Base-by-base conservation (phyloP, 169 alveolate genomes). In the Besnoitia besnoiti region DNA sequence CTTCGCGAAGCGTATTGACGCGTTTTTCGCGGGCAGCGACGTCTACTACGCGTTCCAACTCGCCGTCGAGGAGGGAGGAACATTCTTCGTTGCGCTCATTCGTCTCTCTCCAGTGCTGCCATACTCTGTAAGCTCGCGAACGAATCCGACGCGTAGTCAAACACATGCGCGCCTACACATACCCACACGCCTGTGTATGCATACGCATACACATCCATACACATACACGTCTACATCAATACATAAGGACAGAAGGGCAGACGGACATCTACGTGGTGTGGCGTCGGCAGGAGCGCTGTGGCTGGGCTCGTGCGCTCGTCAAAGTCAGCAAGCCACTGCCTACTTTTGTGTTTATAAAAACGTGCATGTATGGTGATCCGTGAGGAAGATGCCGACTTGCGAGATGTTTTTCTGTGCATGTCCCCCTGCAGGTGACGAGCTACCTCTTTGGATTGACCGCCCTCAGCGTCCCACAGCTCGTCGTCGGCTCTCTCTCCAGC, bases 1-100 rank as follows among this genome's bases (percentile, higher is more conserved):
- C 47, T 77, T 30, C 40, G 2, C 87, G 33, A 42, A 7, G 21
- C 37, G 47, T 21, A 39, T 77, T 30, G 59, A 77, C 59, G 14
- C 12, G 7, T 55, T 77, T 3, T 77, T 76, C 67, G 5, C 55
- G 7, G 44, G 51, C 27, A 90, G 50, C 40, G 24, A 5, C 24
- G 0, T 77, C 30, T 90, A 76, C 46, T 39, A 49, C 1, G 93
- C 93, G 39, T 90, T 90, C 40, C 79, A 90, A 39, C 42, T 50
- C 4, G 93, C 93, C 5, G 93, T 90, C 0, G 90, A 90, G 39
- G 93, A 90, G 44, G 93, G 93, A 30, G 93, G 93, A 30, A 49
- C 85, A 4, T 76, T 59, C 40, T 90, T 90, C 49, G 93, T 90
- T 33, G 93, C 93, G 3, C 90, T 90, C 27, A 79, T 90, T 51